Conservation (phyloP, 345 rosid species). For the Gossypium rotundifolium region DNA sequence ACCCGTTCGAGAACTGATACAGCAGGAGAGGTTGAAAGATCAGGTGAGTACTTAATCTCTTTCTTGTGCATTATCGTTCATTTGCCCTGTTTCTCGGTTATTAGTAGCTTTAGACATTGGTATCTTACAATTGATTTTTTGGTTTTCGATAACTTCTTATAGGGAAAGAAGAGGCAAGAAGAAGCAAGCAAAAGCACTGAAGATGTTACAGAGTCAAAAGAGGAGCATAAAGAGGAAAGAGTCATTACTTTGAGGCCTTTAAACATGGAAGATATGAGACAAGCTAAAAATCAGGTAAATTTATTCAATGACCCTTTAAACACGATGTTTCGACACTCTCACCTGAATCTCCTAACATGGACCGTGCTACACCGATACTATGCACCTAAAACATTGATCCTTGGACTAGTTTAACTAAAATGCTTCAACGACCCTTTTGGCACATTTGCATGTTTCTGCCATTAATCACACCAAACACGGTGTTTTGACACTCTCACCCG, state of each 20-base stretch:
- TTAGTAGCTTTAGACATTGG: neutral
- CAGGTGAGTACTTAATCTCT: constrained; percentile 36
- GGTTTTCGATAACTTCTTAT: constrained; percentile 9
- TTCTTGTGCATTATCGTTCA: neutral
- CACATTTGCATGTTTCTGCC: neutral
- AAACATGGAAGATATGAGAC: constrained; percentile 86
- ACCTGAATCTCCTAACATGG: neutral
- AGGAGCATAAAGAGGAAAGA: constrained; percentile 53
- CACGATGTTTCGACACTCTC: neutral
- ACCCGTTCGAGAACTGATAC: constrained; percentile 84
- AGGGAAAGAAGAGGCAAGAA: constrained; percentile 68
- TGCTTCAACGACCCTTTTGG: neutral
- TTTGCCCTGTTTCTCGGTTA: neutral
- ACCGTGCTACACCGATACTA: neutral
- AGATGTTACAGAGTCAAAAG: constrained; percentile 37
- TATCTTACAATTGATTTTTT: neutral
- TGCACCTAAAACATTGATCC: neutral
- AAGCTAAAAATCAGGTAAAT: constrained; percentile 85
- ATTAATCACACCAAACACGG: neutral
- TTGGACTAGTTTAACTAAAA: neutral
- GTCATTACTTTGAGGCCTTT: constrained; percentile 62
- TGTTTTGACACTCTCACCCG: neutral
- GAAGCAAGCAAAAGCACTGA: constrained; percentile 53
- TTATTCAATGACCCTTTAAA: neutral
- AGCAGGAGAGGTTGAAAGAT: constrained; percentile 73